Evolutionary conservation across 495 filamentous ascomycete genomes (phyloP), one percentile per base, ranked within the genome.

Genomic region (Achaetomiella virescens): DNA sequence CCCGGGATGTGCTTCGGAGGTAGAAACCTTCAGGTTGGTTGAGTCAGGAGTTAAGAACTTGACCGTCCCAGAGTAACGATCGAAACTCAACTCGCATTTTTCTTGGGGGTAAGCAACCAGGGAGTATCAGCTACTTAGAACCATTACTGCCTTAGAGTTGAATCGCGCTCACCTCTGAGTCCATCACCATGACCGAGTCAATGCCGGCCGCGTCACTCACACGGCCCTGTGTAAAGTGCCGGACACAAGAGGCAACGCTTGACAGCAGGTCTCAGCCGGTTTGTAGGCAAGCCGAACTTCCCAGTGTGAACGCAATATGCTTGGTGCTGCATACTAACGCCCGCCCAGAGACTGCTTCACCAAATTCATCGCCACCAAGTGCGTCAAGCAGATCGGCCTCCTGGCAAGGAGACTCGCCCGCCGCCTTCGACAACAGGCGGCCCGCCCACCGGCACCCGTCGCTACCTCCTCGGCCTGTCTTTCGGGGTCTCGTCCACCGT

Each of bases 401-500:
- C 67, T 77, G 70, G 69, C 62, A 69, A 70, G 11, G 71, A 75
- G 54, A 70, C 66, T 21, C 61, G 75, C 72, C 42, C 86, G 0
- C 24, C 48, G 3, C 41, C 51, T 2, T 37, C 53, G 83, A 69
- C 76, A 68, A 63, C 66, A 45, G 60, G 63, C 52, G 70, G 59
- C 60, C 66, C 45, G 61, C 36, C 50, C 10, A 67, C 42, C 63
- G 68, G 41, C 46, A 69, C 31, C 71, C 77, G 50, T 73, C 74
- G 75, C 47, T 76, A 95, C 24, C 75, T 96, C 2, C 70, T 97
- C 14, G 88, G 90, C 1, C 62, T 96, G 4, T 96, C 91, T 1
- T 83, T 90, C 58, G 93, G 95, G 0, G 75, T 88, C 3, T 93
- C 87, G 9, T 97, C 92, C 0, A 78, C 84, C n/a, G 77, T 81